Evolutionary conservation across 495 filamentous ascomycete species (phyloP).

Genomic region (Penicillium argentinense): DNA sequence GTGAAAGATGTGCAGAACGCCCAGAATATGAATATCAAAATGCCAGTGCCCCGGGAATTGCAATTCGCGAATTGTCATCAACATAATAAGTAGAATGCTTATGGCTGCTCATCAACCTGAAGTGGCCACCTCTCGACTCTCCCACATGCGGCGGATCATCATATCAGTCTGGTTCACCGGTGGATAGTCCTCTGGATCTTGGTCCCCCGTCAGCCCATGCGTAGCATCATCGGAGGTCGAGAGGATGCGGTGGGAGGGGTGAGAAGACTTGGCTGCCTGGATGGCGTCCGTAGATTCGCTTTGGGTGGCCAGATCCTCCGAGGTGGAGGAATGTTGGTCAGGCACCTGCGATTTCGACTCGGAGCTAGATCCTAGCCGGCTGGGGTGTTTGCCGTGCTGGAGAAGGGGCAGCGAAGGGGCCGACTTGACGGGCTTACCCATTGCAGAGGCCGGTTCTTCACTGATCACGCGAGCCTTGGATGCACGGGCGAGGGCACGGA

Average conservation of each 20-base stretch:
- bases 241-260: conserved; percentile 40
- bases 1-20: not conserved
- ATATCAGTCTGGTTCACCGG: conserved; percentile 33
- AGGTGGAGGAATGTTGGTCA: conserved; percentile 26
- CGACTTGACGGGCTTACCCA: conserved; percentile 40
- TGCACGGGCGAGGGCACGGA: conserved; percentile 29
- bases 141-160: conserved; percentile 51
- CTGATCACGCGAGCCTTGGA: conserved; percentile 14
- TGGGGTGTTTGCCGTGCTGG: conserved; percentile 24
- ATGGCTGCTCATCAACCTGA: conserved; percentile 24
- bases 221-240: conserved; percentile 42
- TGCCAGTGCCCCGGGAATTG: conserved; percentile 14
- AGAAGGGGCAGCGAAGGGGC: conserved; percentile 38
- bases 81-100: conserved; percentile 7
- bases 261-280: conserved; percentile 25
- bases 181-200: conserved; percentile 25
- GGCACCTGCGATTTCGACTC: conserved; percentile 25
- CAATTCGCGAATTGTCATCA: conserved; percentile 11
- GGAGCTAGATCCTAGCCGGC: conserved; percentile 20
- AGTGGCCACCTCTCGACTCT: conserved; percentile 45
- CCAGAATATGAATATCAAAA: not conserved
- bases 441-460: conserved; percentile 19
- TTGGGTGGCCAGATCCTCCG: conserved; percentile 29
- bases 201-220: conserved; percentile 22
- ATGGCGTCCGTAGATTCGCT: conserved; percentile 32